Base-by-base conservation (phyloP, 495 filamentous ascomycete species). In the Aspergillus baeticus region DNA sequence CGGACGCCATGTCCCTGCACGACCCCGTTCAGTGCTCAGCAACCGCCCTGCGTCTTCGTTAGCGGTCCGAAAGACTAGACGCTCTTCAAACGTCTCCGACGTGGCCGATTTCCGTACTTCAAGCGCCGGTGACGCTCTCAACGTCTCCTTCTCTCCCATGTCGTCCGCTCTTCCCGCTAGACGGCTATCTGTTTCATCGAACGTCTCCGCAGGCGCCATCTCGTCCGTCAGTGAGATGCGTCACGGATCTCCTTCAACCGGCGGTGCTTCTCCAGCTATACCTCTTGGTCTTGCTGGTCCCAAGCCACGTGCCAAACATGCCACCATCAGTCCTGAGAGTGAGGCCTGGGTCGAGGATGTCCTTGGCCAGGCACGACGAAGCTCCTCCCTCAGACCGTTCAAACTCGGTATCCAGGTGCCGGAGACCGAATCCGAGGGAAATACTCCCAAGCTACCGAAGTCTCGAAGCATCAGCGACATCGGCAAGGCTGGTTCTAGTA, bases 341-440 rank as follows among this genome's bases (percentile, higher is more conserved):
- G 78, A 82, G 65, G 78, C 78, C 2, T 81, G 78, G 79, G 78
- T 78, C 1, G 73, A 73, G 57, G 70, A 73, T 46, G 75, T 78
- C 2, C 63, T 78, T 33, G 69, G 74, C 15, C 72, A 77, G 58
- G 73, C 75, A 2, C 71, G 75, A 23, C 51, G 68, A 20, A 74
- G 73, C 21, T 70, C 70, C 11, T 72, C 75, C 13, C 47, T 68
- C 15, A 63, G 66, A 31, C 64, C 71, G 18, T 56, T 59, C 29
- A 60, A 54, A 17, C 55, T 36, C 33, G 43, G 44, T 11, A 42
- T 62, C 1, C 45, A 51, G n/a, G 41, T 52, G 29, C 60, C 34
- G 17, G 63, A 66, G 10, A 52, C 48, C 21, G 58, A 67, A 26
- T 3, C 31, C 8, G 42, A 29, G 10, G 39, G 11, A 14, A 45